Conservation (phyloP, 352 stramenopile genomes). For the Pythium plurisporium region DNA sequence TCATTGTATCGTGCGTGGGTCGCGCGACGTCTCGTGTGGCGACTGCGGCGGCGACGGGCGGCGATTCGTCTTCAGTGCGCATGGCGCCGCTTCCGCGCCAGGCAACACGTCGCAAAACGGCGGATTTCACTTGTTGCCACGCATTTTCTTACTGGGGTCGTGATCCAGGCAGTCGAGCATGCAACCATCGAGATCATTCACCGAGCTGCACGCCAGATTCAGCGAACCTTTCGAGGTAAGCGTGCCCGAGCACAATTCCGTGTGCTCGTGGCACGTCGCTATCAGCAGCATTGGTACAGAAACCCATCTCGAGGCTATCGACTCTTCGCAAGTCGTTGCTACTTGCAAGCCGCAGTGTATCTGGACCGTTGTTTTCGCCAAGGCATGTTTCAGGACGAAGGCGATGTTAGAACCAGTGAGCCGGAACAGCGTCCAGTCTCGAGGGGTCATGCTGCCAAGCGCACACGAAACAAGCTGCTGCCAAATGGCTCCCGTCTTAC, state of each 20-base stretch:
- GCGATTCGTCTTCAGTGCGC: constrained; percentile 38
- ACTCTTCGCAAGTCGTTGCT: constrained; percentile 32
- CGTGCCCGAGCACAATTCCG: constrained; percentile 31
- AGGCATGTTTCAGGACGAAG: constrained; percentile 26
- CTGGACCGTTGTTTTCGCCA: constrained; percentile 48
- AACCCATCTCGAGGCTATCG: constrained; percentile 50
- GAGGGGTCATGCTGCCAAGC: neutral
- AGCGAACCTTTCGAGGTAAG: constrained; percentile 44
- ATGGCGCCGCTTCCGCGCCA: constrained; percentile 37
- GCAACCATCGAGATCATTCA: constrained; percentile 22
- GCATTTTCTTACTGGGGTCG: constrained; percentile 14
- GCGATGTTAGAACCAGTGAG: neutral
- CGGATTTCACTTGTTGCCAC: constrained; percentile 21
- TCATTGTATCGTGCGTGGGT: constrained; percentile 42
- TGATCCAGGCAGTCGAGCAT: constrained; percentile 17
- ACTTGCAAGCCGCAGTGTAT: constrained; percentile 39
- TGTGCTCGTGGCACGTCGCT: constrained; percentile 22
- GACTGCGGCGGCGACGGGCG: constrained; percentile 26
- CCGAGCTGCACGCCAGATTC: constrained; percentile 30
- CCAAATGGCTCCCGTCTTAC: constrained; percentile 35
- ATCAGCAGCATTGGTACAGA: constrained; percentile 41
- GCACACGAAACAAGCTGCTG: neutral
- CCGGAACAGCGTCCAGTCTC: neutral
- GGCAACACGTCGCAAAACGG: constrained; percentile 15
- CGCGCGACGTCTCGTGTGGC: constrained; percentile 23